phyloP scores from a whole-genome alignment of 176 grass and related monocot genomes.

The Oryza glumipatula region DNA sequence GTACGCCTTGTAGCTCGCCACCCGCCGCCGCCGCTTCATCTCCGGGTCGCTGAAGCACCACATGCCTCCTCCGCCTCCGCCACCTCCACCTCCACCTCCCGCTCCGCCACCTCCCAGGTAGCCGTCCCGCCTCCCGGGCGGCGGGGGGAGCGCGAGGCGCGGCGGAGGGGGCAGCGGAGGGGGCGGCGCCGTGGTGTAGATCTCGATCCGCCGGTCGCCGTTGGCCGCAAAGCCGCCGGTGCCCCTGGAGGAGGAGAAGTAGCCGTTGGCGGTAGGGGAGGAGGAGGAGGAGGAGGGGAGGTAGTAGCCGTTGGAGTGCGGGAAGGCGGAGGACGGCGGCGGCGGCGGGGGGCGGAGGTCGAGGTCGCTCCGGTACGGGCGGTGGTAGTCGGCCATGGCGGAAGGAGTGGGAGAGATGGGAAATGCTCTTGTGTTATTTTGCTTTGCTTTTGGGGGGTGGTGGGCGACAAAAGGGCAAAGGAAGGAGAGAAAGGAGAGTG shows the following conservation, averaged over 20 bases:
- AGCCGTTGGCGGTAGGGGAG: constrained; percentile 32
- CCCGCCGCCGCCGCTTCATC: constrained; percentile 71
- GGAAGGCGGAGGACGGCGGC: constrained; percentile 25
- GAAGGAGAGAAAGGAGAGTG: neutral
- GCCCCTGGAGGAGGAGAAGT: constrained; percentile 43
- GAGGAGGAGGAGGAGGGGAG: constrained; percentile 34
- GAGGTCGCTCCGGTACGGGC: constrained; percentile 54
- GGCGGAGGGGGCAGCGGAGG: constrained; percentile 37
- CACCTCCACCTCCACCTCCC: neutral
- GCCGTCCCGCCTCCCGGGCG: constrained; percentile 51
- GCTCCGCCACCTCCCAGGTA: constrained; percentile 37
- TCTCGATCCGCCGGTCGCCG: constrained; percentile 58
- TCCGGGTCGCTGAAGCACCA: constrained; percentile 92
- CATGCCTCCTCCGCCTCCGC: constrained; percentile 12
- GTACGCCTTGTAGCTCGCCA: constrained; percentile 89
- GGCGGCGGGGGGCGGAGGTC: constrained; percentile 37
- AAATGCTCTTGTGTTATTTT: constrained; percentile 11
- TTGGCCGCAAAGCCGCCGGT: constrained; percentile 29
- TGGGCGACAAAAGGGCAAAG: constrained; percentile 3
- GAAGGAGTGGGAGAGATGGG: constrained; percentile 3
- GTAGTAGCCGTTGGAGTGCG: constrained; percentile 43
- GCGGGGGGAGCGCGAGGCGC: constrained; percentile 45
- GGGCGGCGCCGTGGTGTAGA: constrained; percentile 50
- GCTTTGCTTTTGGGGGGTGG: neutral
- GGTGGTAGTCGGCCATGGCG: constrained; percentile 75